Evolutionary conservation across 1,284 basidiomycete species (phyloP).

Genomic region (Vanrija sp.): DNA sequence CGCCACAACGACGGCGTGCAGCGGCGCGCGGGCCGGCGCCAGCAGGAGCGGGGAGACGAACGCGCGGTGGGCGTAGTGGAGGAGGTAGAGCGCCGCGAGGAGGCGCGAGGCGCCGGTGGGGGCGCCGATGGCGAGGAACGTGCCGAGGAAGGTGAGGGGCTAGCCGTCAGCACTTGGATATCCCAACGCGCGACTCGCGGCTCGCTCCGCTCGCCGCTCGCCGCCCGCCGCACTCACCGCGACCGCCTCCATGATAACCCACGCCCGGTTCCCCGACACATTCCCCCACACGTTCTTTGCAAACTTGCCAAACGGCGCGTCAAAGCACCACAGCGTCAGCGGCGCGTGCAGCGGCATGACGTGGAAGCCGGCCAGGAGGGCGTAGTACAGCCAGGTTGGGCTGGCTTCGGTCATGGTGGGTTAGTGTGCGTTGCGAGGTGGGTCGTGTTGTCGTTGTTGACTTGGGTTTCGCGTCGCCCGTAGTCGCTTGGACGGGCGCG

Average conservation of each 20-base stretch:
- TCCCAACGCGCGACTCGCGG: too few species aligned
- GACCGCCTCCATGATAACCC: constrained; percentile 83
- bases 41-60: constrained; percentile 70
- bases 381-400: constrained; percentile 20
- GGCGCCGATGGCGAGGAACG: constrained; percentile 40
- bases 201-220: too few species aligned
- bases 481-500: too few species aligned
- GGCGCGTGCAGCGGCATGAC: constrained; percentile 49
- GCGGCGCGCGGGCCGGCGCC: constrained; percentile 71
- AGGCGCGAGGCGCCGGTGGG: background rate
- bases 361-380: constrained; percentile 41
- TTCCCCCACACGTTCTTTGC: constrained; percentile 52
- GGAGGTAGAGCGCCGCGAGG: constrained; percentile 55
- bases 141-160: constrained; percentile 40
- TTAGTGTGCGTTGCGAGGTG: too few species aligned
- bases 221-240: constrained; percentile 62
- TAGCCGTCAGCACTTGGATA: too few species aligned
- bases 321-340: constrained; percentile 49
- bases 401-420: too few species aligned
- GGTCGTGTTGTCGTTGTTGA: background rate
- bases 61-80: constrained; percentile 81
- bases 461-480: too few species aligned
- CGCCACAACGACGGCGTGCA: constrained; percentile 65
- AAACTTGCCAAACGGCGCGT: constrained; percentile 77
- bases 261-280: constrained; percentile 57